Evolutionary conservation across 2,329 filamentous ascomycete genomes (phyloP).

Genomic region (Fusarium pseudocircinatum): DNA sequence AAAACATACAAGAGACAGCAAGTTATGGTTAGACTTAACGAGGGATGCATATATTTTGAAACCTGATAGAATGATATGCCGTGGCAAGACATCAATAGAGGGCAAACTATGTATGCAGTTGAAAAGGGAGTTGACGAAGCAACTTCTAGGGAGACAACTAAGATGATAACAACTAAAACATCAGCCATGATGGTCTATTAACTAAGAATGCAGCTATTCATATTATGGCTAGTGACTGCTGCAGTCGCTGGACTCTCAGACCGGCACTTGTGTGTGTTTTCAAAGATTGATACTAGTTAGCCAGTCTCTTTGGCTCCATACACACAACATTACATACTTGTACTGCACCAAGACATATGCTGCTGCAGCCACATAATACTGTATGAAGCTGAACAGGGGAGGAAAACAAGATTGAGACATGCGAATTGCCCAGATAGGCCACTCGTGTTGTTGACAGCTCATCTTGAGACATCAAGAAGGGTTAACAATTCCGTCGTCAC

Average conservation of each 20-base stretch:
- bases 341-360: neutral
- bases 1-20: neutral
- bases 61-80: neutral
- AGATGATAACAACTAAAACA: constrained; percentile 7
- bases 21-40: neutral
- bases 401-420: constrained; percentile 2
- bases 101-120: neutral
- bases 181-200: neutral
- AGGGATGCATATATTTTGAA: neutral
- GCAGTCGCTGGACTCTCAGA: constrained; percentile 12
- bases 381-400: constrained; percentile 7
- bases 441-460: constrained; percentile 4
- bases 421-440: neutral
- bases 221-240: neutral
- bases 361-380: constrained; percentile 3
- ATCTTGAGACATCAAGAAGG: neutral
- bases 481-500: constrained; percentile 7
- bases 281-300: neutral
- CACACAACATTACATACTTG: neutral
- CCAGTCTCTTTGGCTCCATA: neutral
- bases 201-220: constrained; percentile 5
- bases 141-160: constrained; percentile 9
- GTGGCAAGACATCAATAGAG: constrained; percentile 6
- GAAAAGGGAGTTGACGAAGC: constrained; percentile 13
- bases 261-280: constrained; percentile 7